Conservation (phyloP, 2,329 filamentous ascomycete genomes). For the Endoconidiophora laricicola region DNA sequence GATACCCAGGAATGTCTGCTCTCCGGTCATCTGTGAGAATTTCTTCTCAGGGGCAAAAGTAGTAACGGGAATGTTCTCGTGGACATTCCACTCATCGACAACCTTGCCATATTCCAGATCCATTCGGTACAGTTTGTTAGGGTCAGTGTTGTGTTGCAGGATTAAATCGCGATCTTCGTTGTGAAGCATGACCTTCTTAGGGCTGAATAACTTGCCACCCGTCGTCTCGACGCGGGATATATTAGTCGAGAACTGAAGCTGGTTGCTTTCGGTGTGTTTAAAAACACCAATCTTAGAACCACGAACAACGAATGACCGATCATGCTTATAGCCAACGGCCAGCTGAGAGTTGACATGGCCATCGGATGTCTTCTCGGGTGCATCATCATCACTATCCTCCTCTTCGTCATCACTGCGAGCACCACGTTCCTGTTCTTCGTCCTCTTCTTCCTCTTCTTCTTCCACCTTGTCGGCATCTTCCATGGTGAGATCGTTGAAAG, state of each 20-base stretch:
- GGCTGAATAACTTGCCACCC: slow-evolving; percentile 71
- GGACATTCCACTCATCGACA: slow-evolving; percentile 95
- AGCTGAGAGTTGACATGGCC: slow-evolving; percentile 84
- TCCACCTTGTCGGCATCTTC: slow-evolving; percentile 46
- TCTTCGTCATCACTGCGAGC: slow-evolving; percentile 64
- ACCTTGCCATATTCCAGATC: slow-evolving; percentile 96
- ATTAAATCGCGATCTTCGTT: slow-evolving; percentile 82
- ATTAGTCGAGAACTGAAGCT: slow-evolving; percentile 88
- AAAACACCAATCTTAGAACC: slow-evolving; percentile 98
- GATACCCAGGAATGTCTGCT: slow-evolving; percentile 87
- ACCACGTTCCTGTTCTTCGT: slow-evolving; percentile 36
- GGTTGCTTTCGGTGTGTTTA: slow-evolving; percentile 85
- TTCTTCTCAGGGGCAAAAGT: slow-evolving; percentile 94
- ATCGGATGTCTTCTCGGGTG: slow-evolving; percentile 49
- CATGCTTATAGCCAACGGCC: slow-evolving; percentile 91
- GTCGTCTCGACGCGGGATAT: slow-evolving; percentile 92
- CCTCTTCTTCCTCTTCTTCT: slow-evolving; percentile 35
- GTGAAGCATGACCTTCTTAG: slow-evolving; percentile 93
- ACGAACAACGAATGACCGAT: slow-evolving; percentile 90
- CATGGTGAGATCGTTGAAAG: slow-evolving; percentile 88
- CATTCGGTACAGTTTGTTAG: slow-evolving; percentile 90
- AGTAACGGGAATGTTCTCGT: slow-evolving; percentile 85
- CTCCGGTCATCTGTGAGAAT: slow-evolving; percentile 91
- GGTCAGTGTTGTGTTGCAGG: slow-evolving; percentile 64
- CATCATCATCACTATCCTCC: slow-evolving; percentile 47